phyloP scores from a whole-genome alignment of 164 flowering plant genomes.

The Paratinospora sagittata region DNA sequence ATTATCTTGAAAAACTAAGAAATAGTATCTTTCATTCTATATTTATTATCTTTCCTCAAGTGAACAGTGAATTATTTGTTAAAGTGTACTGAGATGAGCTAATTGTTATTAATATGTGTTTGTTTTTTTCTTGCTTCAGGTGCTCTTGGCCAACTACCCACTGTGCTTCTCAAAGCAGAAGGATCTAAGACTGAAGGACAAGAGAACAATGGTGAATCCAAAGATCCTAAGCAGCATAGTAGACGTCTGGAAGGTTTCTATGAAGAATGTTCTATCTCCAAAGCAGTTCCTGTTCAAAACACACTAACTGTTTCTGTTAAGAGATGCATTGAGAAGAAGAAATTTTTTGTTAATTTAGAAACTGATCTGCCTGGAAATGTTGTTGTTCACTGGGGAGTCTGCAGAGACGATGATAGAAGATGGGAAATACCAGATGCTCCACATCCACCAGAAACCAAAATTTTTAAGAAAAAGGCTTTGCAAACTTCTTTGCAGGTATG shows the following conservation, averaged over 20 bases:
- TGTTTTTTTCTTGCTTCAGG: slow-evolving; percentile 34
- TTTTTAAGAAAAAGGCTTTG: slow-evolving; percentile 76
- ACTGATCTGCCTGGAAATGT: slow-evolving; percentile 84
- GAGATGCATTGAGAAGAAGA: slow-evolving; percentile 45
- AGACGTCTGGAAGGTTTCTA: slow-evolving; percentile 56
- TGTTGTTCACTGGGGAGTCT: slow-evolving; percentile 91
- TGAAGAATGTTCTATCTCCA: slow-evolving; percentile 56
- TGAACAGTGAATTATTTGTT: not conserved
- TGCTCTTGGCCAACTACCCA: slow-evolving; percentile 48
- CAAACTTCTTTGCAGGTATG: slow-evolving; percentile 72
- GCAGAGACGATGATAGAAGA: slow-evolving; percentile 43
- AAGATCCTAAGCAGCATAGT: slow-evolving; percentile 23
- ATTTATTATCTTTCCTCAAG: not conserved
- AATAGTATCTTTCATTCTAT: not conserved
- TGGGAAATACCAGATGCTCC: slow-evolving; percentile 85
- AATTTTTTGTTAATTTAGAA: slow-evolving; percentile 51
- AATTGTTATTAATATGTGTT: slow-evolving; percentile 9
- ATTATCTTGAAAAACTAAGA: not conserved
- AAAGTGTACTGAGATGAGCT: slow-evolving; percentile 3
- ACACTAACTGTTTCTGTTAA: slow-evolving; percentile 49
- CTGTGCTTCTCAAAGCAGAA: slow-evolving; percentile 39
- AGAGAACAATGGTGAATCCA: slow-evolving; percentile 25
- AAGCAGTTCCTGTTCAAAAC: slow-evolving; percentile 43
- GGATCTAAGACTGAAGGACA: slow-evolving; percentile 27
- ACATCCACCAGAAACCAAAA: slow-evolving; percentile 57